These are phyloP conservation scores for Pyrenophora graminea DNA, from an alignment of 2,329 filamentous ascomycete species.

Conservation along the genomic window DNA sequence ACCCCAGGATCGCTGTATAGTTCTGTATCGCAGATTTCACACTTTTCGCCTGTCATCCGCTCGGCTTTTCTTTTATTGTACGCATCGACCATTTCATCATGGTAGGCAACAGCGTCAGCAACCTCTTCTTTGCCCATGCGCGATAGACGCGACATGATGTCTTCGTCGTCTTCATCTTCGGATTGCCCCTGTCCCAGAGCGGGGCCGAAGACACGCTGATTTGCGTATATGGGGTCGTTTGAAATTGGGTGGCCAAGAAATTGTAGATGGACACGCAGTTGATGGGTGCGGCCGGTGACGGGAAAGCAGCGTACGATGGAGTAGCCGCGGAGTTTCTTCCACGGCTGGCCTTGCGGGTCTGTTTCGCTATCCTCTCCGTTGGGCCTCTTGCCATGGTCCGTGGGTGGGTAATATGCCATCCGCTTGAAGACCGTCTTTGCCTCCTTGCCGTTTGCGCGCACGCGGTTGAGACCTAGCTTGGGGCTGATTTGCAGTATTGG, in stretches of 20 bases:
- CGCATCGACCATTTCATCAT: slow-evolving; percentile 88
- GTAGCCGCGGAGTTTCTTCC: slow-evolving; percentile 70
- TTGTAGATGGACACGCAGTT: slow-evolving; percentile 92
- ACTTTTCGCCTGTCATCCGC: slow-evolving; percentile 85
- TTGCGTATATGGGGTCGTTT: slow-evolving; percentile 98
- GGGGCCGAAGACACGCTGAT: slow-evolving; percentile 86
- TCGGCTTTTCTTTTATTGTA: slow-evolving; percentile 92
- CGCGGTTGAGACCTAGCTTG: slow-evolving; percentile 89
- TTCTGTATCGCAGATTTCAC: slow-evolving; percentile 80
- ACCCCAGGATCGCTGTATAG: slow-evolving; percentile 89
- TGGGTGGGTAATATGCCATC: slow-evolving; percentile 83
- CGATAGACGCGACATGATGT: slow-evolving; percentile 82
- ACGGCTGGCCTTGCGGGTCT: slow-evolving; percentile 48
- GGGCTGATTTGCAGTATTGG: slow-evolving; percentile 93
- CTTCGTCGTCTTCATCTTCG: slow-evolving; percentile 76
- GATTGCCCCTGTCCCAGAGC: slow-evolving; percentile 73
- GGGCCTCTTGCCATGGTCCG: slow-evolving; percentile 23
- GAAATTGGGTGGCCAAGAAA: slow-evolving; percentile 93
- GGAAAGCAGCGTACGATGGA: slow-evolving; percentile 94
- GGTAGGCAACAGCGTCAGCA: slow-evolving; percentile 87
- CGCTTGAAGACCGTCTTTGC: slow-evolving; percentile 90
- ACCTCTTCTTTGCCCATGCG: slow-evolving; percentile 95
- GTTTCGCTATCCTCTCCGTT: slow-evolving; percentile 22
- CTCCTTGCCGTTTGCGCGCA: slow-evolving; percentile 89
- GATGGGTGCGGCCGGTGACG: slow-evolving; percentile 91